Base-by-base conservation (phyloP, 2,329 filamentous ascomycete genomes). In the Monosporascus sp. region DNA sequence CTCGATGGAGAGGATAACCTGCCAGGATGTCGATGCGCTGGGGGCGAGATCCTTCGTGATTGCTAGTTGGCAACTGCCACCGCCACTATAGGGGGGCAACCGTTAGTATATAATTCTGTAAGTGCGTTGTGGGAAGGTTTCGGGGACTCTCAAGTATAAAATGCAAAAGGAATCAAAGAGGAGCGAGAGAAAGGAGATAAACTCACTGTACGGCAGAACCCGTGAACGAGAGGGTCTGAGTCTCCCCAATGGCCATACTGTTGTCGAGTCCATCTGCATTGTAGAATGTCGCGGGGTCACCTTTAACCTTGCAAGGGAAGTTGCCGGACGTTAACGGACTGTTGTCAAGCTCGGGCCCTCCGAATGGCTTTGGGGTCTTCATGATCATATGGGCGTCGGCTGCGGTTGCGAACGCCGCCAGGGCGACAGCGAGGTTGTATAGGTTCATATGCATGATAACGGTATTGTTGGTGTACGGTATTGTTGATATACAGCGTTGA, bases 41-140 rank as follows among this genome's bases (percentile, higher is more conserved):
- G 66, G 66, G 43, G 61, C 55, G 6, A 56, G 75, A 59, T 90
- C 87, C 34, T 82, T 83, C 1, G 86, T 88, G 57, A 91, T 69
- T 24, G 81, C 82, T 61, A 91, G 76, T 65, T 92, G 88, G 67
- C 88, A 91, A 2, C 84, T 87, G 1, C 88, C 88, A 54, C 88
- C 88, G 41, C 87, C 87, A 61, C 31, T 34, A 34, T 34, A 14
- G 11, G 31, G 9, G 14, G 31, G 14, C 31, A 34, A 5, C 31
- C 1, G 31, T 34, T 34, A 34, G 31, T 34, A 5, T 5, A 14
- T 14, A 34, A 5, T 14, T 34, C 31, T 14, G 11, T 11, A 34
- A 14, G 11, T 34, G 31, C 31, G 31, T 5, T 34, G 9, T 14
- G 31, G 11, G 14, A 5, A 14, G 14, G 11, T 14, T 5, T 34